Evolutionary conservation across 352 stramenopile genomes (phyloP).

Genomic region (Phytophthora megakarya): DNA sequence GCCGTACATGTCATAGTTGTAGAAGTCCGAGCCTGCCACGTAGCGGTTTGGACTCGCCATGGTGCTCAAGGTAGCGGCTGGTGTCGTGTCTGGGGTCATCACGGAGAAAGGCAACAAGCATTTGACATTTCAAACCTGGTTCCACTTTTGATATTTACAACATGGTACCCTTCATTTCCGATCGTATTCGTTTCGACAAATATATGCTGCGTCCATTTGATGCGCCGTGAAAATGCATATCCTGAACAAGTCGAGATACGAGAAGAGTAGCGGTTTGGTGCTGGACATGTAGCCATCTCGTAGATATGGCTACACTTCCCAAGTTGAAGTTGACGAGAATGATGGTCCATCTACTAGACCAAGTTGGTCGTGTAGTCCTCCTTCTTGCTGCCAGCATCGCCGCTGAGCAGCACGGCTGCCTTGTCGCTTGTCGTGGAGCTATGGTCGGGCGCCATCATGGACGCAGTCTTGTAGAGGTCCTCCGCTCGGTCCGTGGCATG

Average conservation of each 20-base stretch:
- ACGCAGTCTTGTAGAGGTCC: slow-evolving; percentile 29
- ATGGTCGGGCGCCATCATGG: slow-evolving; percentile 16
- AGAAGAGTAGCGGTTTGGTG: too few species aligned
- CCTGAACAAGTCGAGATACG: too few species aligned
- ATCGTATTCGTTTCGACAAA: too few species aligned
- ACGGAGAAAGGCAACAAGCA: slow-evolving; percentile 36
- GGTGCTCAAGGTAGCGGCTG: not conserved
- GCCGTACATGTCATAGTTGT: slow-evolving; percentile 70
- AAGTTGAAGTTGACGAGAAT: slow-evolving; percentile 2
- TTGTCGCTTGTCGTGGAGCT: slow-evolving; percentile 10
- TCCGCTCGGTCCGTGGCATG: slow-evolving; percentile 5
- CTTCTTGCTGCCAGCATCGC: slow-evolving; percentile 35
- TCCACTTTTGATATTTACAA: too few species aligned
- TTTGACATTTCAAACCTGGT: too few species aligned
- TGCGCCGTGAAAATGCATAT: too few species aligned
- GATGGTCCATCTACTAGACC: slow-evolving; percentile 22
- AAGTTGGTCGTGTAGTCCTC: slow-evolving; percentile 44
- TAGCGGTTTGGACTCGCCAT: slow-evolving; percentile 29
- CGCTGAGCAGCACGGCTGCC: slow-evolving; percentile 1
- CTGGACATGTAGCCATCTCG: too few species aligned
- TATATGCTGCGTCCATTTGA: too few species aligned
- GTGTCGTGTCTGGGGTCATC: slow-evolving; percentile 17
- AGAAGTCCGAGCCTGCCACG: slow-evolving; percentile 53
- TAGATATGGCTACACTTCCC: slow-evolving; percentile 2
- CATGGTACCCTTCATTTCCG: too few species aligned